Percentiles rank a stretch among this genome's conserved stretches.
phyloP scores from a whole-genome alignment of 352 stramenopile species.

The Phytophthora fragariae region DNA sequence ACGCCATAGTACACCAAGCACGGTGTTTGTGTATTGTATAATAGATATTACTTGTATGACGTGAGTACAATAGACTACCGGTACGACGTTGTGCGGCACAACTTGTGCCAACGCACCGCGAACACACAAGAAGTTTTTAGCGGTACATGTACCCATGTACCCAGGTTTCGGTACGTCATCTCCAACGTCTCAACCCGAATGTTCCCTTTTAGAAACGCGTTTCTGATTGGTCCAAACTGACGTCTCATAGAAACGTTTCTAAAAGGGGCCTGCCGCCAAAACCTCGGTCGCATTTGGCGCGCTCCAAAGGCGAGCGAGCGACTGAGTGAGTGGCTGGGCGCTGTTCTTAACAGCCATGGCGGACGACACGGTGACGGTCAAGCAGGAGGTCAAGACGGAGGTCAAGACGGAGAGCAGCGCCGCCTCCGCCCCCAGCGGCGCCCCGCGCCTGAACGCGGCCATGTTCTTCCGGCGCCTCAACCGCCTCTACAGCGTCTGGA shows the following conservation, averaged over 20 bases:
- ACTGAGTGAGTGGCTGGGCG: not conserved
- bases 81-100: too few species aligned
- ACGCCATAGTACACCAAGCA: not conserved
- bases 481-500: constrained; percentile 77
- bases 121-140: too few species aligned
- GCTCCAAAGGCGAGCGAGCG: not conserved
- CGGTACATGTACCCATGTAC: not conserved
- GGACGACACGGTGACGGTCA: constrained; percentile 43
- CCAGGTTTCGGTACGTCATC: not conserved
- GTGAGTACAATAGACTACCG: too few species aligned
- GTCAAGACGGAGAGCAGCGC: constrained; percentile 47
- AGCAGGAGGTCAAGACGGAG: constrained; percentile 40
- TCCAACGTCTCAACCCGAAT: not conserved
- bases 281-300: not conserved
- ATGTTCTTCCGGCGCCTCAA: constrained; percentile 89
- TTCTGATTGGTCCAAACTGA: not conserved
- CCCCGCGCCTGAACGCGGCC: constrained; percentile 59
- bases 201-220: not conserved
- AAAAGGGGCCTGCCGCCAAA: not conserved
- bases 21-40: too few species aligned
- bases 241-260: not conserved
- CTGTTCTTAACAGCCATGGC: constrained; percentile 27
- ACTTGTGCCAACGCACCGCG: too few species aligned
- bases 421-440: not conserved
- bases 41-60: too few species aligned